Percentiles rank a stretch among this genome's conserved stretches.
Evolutionary conservation across 495 filamentous ascomycete genomes (phyloP).

Genomic region (Tuber microsphaerosporum): DNA sequence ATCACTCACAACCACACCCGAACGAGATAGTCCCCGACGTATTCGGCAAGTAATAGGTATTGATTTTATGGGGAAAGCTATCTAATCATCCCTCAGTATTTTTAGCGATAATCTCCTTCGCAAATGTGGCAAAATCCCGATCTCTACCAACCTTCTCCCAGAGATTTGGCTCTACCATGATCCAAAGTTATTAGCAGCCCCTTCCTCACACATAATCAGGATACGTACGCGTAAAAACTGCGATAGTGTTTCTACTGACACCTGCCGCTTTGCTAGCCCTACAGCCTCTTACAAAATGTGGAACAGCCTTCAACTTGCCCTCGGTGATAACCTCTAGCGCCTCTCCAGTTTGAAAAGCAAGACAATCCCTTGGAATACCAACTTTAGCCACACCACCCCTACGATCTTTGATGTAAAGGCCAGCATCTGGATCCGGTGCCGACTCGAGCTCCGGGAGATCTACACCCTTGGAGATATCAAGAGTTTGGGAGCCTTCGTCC

Average conservation of each 20-base stretch:
- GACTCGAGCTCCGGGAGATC: constrained; percentile 59
- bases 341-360: constrained; percentile 95
- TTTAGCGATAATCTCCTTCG: constrained; percentile 70
- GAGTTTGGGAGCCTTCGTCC: constrained; percentile 59
- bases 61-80: background rate
- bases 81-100: constrained; percentile 53
- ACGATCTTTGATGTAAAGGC: constrained; percentile 85
- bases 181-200: constrained; percentile 7
- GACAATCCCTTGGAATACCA: constrained; percentile 77
- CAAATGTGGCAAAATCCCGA: constrained; percentile 80
- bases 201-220: background rate
- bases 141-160: constrained; percentile 72
- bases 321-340: constrained; percentile 79
- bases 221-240: constrained; percentile 71
- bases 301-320: constrained; percentile 86
- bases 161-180: constrained; percentile 63
- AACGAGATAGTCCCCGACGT: background rate
- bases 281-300: constrained; percentile 85
- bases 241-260: constrained; percentile 78
- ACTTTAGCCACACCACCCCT: constrained; percentile 72
- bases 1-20: background rate
- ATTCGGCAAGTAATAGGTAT: background rate
- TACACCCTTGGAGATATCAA: constrained; percentile 34
- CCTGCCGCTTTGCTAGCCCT: constrained; percentile 44
- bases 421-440: constrained; percentile 74